Evolutionary conservation across 768 basidiomycete species (phyloP).

Genomic region (Suillus americanus): DNA sequence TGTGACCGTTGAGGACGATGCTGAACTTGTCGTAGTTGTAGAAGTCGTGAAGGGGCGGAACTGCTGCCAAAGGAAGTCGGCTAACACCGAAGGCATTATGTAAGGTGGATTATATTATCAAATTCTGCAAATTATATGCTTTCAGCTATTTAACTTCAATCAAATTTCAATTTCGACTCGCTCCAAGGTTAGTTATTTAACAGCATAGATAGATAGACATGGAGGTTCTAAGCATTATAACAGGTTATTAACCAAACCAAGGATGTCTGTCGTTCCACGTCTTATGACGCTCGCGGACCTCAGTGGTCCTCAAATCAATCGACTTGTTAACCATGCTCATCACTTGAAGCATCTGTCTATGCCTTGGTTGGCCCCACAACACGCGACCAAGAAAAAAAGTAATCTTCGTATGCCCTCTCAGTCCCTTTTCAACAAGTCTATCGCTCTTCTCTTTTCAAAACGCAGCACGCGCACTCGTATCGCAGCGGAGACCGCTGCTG

Average conservation of each 20-base stretch:
- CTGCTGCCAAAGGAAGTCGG: not conserved
- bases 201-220: not conserved
- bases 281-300: constrained; percentile 91
- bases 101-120: not conserved
- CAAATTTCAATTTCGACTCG: not conserved
- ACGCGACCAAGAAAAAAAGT: constrained; percentile 26
- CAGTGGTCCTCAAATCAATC: constrained; percentile 67
- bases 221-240: not conserved
- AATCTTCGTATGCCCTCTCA: constrained; percentile 64
- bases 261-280: constrained; percentile 51
- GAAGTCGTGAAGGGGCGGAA: constrained; percentile 6
- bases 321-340: constrained; percentile 63
- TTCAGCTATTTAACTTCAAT: not conserved
- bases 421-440: constrained; percentile 76
- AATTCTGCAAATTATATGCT: not conserved
- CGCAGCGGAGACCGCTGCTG: constrained; percentile 79
- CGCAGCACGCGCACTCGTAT: constrained; percentile 91
- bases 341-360: constrained; percentile 58
- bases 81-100: constrained; percentile 2
- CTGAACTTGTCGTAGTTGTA: constrained; percentile 1
- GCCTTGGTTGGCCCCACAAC: constrained; percentile 68
- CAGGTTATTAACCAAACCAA: not conserved
- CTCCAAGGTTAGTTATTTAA: not conserved
- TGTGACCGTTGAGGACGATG: not conserved
- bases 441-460: constrained; percentile 91